Percentiles rank a stretch among this genome's conserved stretches.
phyloP scores from a whole-genome alignment of 768 basidiomycete genomes.

The Suillus discolor region DNA sequence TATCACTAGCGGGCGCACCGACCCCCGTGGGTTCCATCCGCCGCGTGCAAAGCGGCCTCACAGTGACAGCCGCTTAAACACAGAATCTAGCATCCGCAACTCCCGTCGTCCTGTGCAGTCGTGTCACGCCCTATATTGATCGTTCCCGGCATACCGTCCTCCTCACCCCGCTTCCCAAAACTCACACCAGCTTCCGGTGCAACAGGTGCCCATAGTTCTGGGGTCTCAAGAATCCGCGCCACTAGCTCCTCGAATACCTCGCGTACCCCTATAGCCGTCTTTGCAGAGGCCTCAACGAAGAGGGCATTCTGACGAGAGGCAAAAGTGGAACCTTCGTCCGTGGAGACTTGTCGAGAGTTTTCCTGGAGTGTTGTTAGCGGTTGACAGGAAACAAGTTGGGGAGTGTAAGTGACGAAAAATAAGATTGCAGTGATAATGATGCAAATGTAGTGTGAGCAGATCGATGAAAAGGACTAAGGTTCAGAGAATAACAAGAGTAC shows the following conservation, averaged over 20 bases:
- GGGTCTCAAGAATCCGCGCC: constrained; percentile 78
- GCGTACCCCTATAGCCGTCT: constrained; percentile 82
- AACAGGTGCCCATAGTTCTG: constrained; percentile 69
- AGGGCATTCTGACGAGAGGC: constrained; percentile 80
- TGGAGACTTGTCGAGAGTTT: constrained; percentile 85
- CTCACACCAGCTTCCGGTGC: constrained; percentile 19
- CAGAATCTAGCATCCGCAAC: background rate
- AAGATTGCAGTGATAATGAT: background rate
- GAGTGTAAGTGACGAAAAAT: background rate
- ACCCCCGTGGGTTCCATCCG: background rate
- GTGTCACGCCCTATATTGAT: constrained; percentile 33
- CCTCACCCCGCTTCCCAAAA: constrained; percentile 12
- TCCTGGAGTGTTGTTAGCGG: constrained; percentile 51
- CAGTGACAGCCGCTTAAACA: background rate
- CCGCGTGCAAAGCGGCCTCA: background rate
- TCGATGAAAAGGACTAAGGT: background rate
- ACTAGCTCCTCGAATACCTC: constrained; percentile 82
- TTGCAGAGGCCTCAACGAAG: constrained; percentile 93
- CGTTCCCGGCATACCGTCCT: constrained; percentile 44
- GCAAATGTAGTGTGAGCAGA: background rate
- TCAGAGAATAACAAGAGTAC: background rate
- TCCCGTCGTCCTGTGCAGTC: background rate
- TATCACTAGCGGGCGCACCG: background rate
- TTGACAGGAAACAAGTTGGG: background rate
- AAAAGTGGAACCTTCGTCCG: constrained; percentile 76